phyloP scores from a whole-genome alignment of 176 grass and related monocot species.

The Musa schizocarpa region DNA sequence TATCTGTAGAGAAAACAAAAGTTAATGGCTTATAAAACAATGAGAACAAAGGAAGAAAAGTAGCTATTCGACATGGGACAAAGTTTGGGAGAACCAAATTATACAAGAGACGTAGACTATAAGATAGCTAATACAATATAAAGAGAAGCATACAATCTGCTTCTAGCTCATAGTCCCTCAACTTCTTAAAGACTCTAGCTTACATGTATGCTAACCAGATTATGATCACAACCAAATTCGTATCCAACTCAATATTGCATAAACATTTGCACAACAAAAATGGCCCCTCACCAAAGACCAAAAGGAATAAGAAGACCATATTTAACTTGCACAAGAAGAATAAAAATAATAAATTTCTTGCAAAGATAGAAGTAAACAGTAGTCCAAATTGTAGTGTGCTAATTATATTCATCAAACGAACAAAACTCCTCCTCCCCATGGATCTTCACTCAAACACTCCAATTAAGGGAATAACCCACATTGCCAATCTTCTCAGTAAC shows the following conservation, averaged over 20 bases:
- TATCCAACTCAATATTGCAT: too few species aligned
- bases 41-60: neutral
- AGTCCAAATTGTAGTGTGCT: conserved; percentile 95
- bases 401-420: conserved; percentile 82
- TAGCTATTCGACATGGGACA: neutral
- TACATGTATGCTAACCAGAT: too few species aligned
- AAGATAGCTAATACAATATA: too few species aligned
- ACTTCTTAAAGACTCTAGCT: too few species aligned
- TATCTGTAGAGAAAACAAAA: neutral
- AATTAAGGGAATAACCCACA: conserved; percentile 78
- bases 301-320: too few species aligned
- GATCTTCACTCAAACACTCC: conserved; percentile 91
- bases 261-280: too few species aligned
- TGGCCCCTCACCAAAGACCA: neutral
- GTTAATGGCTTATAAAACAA: neutral
- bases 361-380: conserved; percentile 13
- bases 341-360: too few species aligned
- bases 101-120: too few species aligned
- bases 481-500: conserved; percentile 89
- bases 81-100: neutral
- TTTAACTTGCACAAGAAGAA: too few species aligned
- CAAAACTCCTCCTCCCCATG: conserved; percentile 87
- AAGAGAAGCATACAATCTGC: neutral
- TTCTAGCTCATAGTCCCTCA: too few species aligned
- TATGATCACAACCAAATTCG: too few species aligned